Evolutionary conservation across 2,329 filamentous ascomycete genomes (phyloP), one percentile per base, ranked within the genome.

Genomic region (Cladobotryum mycophilum): DNA sequence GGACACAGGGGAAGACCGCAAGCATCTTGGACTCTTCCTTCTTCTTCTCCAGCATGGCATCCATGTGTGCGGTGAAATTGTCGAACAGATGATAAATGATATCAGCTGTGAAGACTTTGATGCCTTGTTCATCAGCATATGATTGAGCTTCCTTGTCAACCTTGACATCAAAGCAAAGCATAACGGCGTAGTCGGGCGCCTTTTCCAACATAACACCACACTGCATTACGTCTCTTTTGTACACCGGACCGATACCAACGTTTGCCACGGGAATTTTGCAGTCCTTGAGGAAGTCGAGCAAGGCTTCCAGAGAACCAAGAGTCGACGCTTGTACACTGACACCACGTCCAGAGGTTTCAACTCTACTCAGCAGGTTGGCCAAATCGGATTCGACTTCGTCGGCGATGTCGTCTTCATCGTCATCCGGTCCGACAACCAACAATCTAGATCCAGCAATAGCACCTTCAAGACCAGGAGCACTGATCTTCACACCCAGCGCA

Each of bases 71-170:
- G 41, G 88, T 97, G 73, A 99, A 99, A 57, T 88, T 79, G 70
- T 99, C 95, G 68, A 99, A 99, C 52, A 99, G 76, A 70, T 99
- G 93, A 71, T 99, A 99, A 65, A 99, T 99, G 62, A 99, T 99
- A 70, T 99, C 92, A 3, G 95, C 93, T 3, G 89, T 95, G 76
- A 99, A 99, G 62, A 99, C 88, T 77, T 95, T 97, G 73, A 99
- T 88, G 47, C 90, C 90, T 55, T 95, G 84, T 51, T 97, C 90
- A 15, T 96, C 89, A 11, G 93, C 93, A 62, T 97, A 95, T 9
- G 81, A 79, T 58, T 86, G 84, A 1, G 93, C 93, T 66, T 99
- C 93, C 70, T 96, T 97, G 73, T 99, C 93, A 14, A 99, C 89
- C 76, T 96, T 97, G 72, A 99, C 93, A 68, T 99, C 95, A 79